phyloP scores from a whole-genome alignment of 2,329 filamentous ascomycete genomes.

The Apiospora pterosperma region DNA sequence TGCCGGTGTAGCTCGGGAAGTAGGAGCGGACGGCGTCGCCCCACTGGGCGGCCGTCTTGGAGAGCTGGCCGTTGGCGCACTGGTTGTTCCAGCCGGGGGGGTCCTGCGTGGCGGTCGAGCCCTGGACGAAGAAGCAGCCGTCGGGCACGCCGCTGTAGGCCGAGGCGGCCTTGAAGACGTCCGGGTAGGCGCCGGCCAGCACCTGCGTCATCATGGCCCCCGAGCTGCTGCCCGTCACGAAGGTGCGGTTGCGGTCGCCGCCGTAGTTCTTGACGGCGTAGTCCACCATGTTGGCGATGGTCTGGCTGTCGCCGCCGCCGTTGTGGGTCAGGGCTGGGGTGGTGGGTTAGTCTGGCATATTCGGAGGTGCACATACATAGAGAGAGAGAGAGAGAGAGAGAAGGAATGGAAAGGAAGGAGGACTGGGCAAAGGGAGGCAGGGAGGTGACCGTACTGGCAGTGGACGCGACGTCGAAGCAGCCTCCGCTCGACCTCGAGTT shows the following conservation, averaged over 20 bases:
- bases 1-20: slow-evolving; percentile 25
- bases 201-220: slow-evolving; percentile 49
- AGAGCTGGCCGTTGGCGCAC: slow-evolving; percentile 43
- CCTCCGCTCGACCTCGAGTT: slow-evolving; percentile 45
- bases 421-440: neutral
- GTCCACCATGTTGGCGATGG: slow-evolving; percentile 56
- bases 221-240: slow-evolving; percentile 44
- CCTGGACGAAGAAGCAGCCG: slow-evolving; percentile 38
- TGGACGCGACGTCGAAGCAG: slow-evolving; percentile 58
- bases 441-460: slow-evolving; percentile 2
- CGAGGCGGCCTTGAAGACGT: slow-evolving; percentile 40
- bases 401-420: no score
- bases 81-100: slow-evolving; percentile 43
- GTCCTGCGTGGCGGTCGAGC: slow-evolving; percentile 26
- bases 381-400: no score
- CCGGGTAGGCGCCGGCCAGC: slow-evolving; percentile 41
- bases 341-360: neutral
- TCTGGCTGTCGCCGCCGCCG: slow-evolving; percentile 52
- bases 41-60: slow-evolving; percentile 42
- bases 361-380: no score
- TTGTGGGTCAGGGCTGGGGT: slow-evolving; percentile 36
- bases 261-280: slow-evolving; percentile 48
- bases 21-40: slow-evolving; percentile 40
- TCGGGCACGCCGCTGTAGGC: slow-evolving; percentile 40
- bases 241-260: slow-evolving; percentile 48